phyloP scores from a whole-genome alignment of 306 rosid genomes.

The Trifolium subterraneum region DNA sequence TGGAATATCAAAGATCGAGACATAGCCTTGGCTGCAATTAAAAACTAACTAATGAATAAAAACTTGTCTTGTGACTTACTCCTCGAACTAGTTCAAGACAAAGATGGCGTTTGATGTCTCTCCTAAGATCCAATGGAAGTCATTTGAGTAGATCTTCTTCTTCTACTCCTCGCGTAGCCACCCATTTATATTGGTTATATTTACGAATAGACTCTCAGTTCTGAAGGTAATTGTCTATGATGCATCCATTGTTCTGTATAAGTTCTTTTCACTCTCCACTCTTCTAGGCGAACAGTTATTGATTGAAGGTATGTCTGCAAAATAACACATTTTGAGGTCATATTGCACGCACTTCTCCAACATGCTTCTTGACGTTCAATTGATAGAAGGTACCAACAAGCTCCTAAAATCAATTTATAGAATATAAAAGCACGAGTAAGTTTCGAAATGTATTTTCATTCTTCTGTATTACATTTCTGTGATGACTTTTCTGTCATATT shows the following conservation, averaged over 20 bases:
- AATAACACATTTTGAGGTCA: neutral
- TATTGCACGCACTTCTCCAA: conserved; percentile 73
- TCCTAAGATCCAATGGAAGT: conserved; percentile 81
- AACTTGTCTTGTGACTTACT: conserved; percentile 49
- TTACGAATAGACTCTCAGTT: conserved; percentile 70
- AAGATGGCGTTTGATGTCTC: conserved; percentile 97
- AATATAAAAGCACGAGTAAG: neutral
- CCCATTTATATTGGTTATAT: conserved; percentile 83
- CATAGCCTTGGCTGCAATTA: neutral
- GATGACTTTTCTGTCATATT: neutral
- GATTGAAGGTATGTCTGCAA: conserved; percentile 90
- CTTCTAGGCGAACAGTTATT: conserved; percentile 80
- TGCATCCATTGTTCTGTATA: conserved; percentile 98
- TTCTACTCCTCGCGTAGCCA: too few species aligned
- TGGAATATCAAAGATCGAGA: neutral
- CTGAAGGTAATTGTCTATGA: conserved; percentile 86
- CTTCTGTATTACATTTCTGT: neutral
- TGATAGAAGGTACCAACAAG: conserved; percentile 92
- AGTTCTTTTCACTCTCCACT: conserved; percentile 90
- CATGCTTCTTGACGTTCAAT: conserved; percentile 91
- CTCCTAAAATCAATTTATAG: conserved; percentile 80
- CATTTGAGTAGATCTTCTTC: too few species aligned
- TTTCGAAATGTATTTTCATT: neutral
- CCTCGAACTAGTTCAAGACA: conserved; percentile 90
- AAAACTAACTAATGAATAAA: neutral